phyloP scores from a whole-genome alignment of 164 flowering plant genomes.

The Amborella trichopoda region DNA sequence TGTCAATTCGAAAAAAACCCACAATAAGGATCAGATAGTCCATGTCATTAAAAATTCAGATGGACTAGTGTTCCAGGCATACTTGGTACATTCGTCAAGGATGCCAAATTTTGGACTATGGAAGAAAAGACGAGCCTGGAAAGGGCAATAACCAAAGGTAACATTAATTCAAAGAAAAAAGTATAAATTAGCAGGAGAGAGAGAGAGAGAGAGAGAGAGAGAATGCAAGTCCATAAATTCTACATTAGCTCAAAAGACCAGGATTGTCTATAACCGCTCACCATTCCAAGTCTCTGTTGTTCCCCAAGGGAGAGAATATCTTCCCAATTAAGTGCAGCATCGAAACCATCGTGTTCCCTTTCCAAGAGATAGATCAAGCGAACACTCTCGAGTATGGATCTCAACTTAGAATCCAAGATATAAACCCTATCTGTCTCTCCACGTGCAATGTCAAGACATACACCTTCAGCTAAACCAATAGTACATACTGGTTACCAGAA shows the following conservation, averaged over 20 bases:
- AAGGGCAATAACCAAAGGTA: constrained; percentile 6
- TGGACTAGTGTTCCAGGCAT: constrained; percentile 13
- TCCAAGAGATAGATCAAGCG: constrained; percentile 76
- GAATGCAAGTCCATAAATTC: background rate
- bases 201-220: background rate
- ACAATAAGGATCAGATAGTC: background rate
- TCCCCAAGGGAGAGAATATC: constrained; percentile 95
- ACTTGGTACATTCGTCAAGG: constrained; percentile 99
- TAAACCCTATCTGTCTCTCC: constrained; percentile 14
- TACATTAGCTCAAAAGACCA: background rate
- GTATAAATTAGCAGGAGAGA: background rate
- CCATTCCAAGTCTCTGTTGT: constrained; percentile 99
- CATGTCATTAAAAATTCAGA: no score
- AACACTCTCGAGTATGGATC: constrained; percentile 67
- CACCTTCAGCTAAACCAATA: constrained; percentile 1
- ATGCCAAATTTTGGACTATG: constrained; percentile 87
- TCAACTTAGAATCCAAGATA: constrained; percentile 44
- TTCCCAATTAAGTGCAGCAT: constrained; percentile 80
- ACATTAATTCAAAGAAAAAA: background rate
- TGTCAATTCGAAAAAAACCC: constrained; percentile 14
- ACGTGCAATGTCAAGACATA: constrained; percentile 23
- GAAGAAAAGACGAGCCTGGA: constrained; percentile 91
- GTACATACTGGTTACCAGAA: no score
- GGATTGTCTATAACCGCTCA: no score
- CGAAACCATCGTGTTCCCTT: constrained; percentile 76